Conservation (phyloP, 169 alveolate genomes). For the Cryptosporidium felis region DNA sequence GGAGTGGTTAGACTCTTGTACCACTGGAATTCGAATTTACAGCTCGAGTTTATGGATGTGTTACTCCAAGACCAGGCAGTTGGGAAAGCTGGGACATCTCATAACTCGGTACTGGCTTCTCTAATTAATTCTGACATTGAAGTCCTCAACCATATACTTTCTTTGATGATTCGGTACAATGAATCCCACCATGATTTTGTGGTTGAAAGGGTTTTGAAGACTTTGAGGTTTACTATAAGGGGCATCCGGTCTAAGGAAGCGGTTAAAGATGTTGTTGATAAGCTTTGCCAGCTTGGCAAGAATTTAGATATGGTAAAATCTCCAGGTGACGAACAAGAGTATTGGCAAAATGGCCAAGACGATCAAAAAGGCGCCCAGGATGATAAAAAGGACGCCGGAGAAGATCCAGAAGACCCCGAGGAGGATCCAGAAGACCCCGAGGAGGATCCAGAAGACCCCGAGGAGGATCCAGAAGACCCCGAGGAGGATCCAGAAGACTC, state of each 20-base stretch:
- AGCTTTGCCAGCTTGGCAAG: slow-evolving; percentile 19
- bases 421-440: no score
- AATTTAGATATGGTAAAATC: neutral
- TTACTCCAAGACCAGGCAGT: slow-evolving; percentile 11
- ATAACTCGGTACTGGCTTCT: neutral
- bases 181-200: slow-evolving; percentile 12
- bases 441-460: no score
- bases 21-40: slow-evolving; percentile 54
- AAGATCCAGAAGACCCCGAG: no score
- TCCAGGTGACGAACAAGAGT: no score
- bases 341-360: no score
- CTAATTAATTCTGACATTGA: slow-evolving; percentile 26
- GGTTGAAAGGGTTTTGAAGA: neutral
- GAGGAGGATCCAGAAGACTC: no score
- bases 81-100: neutral
- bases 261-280: slow-evolving; percentile 7
- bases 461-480: no score
- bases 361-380: no score
- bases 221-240: neutral
- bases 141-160: neutral
- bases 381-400: no score
- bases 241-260: neutral
- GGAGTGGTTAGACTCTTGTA: slow-evolving; percentile 13
- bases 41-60: slow-evolving; percentile 13
- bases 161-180: slow-evolving; percentile 19